Evolutionary conservation across 345 rosid genomes (phyloP).

Genomic region (Hibiscus syriacus): DNA sequence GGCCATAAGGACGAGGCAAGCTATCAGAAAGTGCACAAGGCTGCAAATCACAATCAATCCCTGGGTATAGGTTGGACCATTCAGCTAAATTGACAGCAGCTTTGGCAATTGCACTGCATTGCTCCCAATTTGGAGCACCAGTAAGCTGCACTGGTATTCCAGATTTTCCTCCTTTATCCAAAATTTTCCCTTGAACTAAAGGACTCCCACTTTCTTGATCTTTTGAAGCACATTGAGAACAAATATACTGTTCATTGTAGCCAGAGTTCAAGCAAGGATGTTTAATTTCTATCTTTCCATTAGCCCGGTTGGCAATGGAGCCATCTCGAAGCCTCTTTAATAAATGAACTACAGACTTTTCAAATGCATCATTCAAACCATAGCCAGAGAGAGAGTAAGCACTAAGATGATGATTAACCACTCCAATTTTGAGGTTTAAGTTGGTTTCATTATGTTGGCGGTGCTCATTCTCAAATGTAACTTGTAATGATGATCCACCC

Average conservation of each 20-base stretch:
- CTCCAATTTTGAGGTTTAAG: constrained; percentile 71
- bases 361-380: constrained; percentile 98
- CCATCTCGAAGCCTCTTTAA: constrained; percentile 40
- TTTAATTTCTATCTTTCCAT: constrained; percentile 57
- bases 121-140: constrained; percentile 87
- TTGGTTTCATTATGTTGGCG: constrained; percentile 46
- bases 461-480: constrained; percentile 80
- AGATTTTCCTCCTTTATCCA: constrained; percentile 46
- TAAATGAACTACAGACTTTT: constrained; percentile 66
- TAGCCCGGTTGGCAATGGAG: constrained; percentile 32
- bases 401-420: constrained; percentile 70
- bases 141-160: constrained; percentile 58
- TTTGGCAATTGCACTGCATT: constrained; percentile 75
- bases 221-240: constrained; percentile 58
- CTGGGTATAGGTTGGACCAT: constrained; percentile 62
- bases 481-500: constrained; percentile 98
- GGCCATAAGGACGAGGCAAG: constrained; percentile 82
- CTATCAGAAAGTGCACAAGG: constrained; percentile 79
- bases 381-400: constrained; percentile 97
- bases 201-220: constrained; percentile 41
- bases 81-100: constrained; percentile 78
- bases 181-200: constrained; percentile 23
- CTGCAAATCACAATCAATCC: constrained; percentile 76
- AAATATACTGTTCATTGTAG: constrained; percentile 58
- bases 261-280: constrained; percentile 95